Base-by-base conservation (phyloP, 139 green algal species). In the Gonium pectorale region DNA sequence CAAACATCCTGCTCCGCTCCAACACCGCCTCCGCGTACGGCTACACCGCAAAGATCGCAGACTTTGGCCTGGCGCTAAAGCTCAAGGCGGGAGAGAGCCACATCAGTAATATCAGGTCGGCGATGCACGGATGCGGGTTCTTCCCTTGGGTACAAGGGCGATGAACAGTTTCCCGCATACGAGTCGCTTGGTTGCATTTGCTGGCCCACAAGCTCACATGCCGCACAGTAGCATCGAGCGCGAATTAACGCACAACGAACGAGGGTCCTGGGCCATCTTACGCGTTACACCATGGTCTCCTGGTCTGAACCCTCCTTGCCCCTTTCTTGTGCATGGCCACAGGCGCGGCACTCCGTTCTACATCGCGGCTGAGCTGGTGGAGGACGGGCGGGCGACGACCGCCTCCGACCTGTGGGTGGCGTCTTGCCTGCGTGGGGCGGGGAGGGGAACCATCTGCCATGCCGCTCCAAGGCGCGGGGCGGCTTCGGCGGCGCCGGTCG, bases 1-100 rank as follows among this genome's bases (percentile, higher is more conserved):
- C 74, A 56, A 82, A 82, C 74, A 82, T 82, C 56, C 40, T 82
- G 74, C 40, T 82, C 15, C 59, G 74, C 29, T 82, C 74, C 74
- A 71, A 71, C 74, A 11, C 35, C 74, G 56, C 74, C 74, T 71
- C 59, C 17, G 15, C 74, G 29, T 82, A 82, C 74, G 74, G 74
- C 54, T 82, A 56, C 54, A 82, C 59, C 31, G 56, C 74, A 40
- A 82, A 82, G 74, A 71, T 82, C 29, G 73, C 73, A 1, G 73
- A 82, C 74, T 82, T 82, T 4, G 74, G 74, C 21, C 59, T 82
- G 40, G 74, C 74, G 74, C 54, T 82, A 5, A 82, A 82, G 29
- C 74, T 82, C 40, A 82, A 82, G 74, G 59, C 74, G 22, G 74
- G 74, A 0, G 74, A 82, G 43, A 82, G 59, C 74, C 74, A 82